Base-by-base conservation (phyloP, 768 basidiomycete genomes). In the Mycena latifolia region DNA sequence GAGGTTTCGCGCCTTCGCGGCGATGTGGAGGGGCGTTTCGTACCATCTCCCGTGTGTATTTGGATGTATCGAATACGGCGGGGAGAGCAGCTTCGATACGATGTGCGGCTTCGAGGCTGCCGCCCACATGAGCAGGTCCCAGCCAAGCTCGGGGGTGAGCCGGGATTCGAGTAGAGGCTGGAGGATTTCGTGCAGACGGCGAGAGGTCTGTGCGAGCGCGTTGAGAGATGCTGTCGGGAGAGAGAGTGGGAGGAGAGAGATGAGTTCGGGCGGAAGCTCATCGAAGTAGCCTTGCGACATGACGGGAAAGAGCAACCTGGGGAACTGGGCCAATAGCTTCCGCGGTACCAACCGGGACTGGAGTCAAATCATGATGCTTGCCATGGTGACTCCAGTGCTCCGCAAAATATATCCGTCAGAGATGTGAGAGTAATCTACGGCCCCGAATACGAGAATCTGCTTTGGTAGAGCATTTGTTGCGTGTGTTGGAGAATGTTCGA, bases 131-230 rank as follows among this genome's bases (percentile, higher is more conserved):
- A 65, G 52, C 15, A 65, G 24, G 3, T 20, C 10, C 2, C 33
- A 6, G 24, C 48, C 55, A 24, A 65, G 39, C 2, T n/a, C 48
- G 2, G 55, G 50, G n/a, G 63, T 65, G 25, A 65, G 2, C 29
- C 63, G 63, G 7, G 63, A n/a, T 11, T 65, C 63, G 1, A 65
- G 57, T 18, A 53, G 50, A 1, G 37, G 41, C 33, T 59, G 63
- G 17, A 65, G 63, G 56, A 54, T 35, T 10, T 55, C 31, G 33
- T 25, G 54, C 8, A 55, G 33, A 18, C 52, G 41, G n/a, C 24
- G 20, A 10, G 27, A 46, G 31, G 53, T 45, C 11, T 18, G 20
- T 7, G 25, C 20, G 2, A 55, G 24, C 1, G 43, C 20, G 61
- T 63, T 63, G 12, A 63, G 61, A 15, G 41, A 39, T n/a, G 29